Conservation (phyloP, 1,284 basidiomycete genomes). For the Rhodotorula sp. region DNA sequence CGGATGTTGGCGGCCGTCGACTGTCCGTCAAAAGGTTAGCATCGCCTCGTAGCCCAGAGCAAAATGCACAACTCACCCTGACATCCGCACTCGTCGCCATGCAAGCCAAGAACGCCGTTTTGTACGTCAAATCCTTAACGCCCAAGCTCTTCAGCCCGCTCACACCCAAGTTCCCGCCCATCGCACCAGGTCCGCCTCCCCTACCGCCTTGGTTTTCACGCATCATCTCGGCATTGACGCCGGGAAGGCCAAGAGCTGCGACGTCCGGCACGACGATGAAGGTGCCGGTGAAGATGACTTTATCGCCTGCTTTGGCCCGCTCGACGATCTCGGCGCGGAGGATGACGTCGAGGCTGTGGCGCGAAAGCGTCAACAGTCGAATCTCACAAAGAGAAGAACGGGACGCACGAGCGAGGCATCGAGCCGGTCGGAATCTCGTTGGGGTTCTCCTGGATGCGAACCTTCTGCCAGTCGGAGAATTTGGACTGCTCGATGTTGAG, state of each 20-base stretch:
- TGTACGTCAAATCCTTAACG: conserved; percentile 93
- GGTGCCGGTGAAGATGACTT: conserved; percentile 95
- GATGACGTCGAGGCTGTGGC: conserved; percentile 78
- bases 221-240: conserved; percentile 90
- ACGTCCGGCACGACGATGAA: conserved; percentile 99
- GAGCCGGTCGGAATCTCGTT: conserved; percentile 98
- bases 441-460: conserved; percentile 97
- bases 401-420: conserved; percentile 75
- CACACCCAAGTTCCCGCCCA: conserved; percentile 76
- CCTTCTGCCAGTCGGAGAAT: conserved; percentile 99
- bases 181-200: conserved; percentile 60
- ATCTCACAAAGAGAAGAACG: not conserved
- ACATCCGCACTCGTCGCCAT: conserved; percentile 92
- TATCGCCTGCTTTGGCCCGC: conserved; percentile 96
- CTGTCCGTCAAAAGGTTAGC: conserved; percentile 50
- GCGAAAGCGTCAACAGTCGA: not conserved
- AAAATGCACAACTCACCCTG: conserved; percentile 58
- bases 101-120: conserved; percentile 97
- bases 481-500: conserved; percentile 94
- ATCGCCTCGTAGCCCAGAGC: not conserved
- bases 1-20: conserved; percentile 74
- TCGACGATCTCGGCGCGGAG: conserved; percentile 94
- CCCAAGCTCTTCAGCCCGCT: conserved; percentile 91
- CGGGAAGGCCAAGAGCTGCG: conserved; percentile 89
- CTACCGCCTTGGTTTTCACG: conserved; percentile 70